These are phyloP conservation scores for Tubosaeta sp. DNA, from an alignment of 768 basidiomycete species.

Conservation along the genomic window DNA sequence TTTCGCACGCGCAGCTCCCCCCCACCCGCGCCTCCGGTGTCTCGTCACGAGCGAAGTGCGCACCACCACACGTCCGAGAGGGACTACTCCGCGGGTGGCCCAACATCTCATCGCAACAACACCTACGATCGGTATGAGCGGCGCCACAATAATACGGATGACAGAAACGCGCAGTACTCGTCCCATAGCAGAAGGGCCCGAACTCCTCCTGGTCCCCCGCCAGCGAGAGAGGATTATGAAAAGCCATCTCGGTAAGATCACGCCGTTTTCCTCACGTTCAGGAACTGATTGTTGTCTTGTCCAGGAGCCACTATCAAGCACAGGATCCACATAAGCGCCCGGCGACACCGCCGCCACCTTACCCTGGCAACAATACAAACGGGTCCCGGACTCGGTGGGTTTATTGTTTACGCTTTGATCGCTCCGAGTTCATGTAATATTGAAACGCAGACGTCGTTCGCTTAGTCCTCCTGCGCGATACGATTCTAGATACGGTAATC, in stretches of 20 bases:
- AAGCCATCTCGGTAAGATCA: conserved; percentile 51
- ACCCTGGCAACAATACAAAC: conserved; percentile 41
- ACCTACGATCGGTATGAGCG: conserved; percentile 62
- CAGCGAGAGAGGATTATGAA: conserved; percentile 61
- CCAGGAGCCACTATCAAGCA: conserved; percentile 14
- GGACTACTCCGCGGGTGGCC: conserved; percentile 46
- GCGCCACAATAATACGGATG: conserved; percentile 40
- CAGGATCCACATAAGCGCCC: conserved; percentile 46
- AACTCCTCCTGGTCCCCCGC: conserved; percentile 52
- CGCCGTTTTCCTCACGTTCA: not conserved
- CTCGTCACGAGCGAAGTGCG: conserved; percentile 50
- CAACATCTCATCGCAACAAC: conserved; percentile 39
- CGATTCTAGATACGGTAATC: conserved; percentile 50
- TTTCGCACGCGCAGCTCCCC: conserved; percentile 54
- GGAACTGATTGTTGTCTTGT: not conserved
- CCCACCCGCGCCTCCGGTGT: conserved; percentile 40
- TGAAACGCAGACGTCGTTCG: conserved; percentile 57
- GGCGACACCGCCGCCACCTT: conserved; percentile 50
- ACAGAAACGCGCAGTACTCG: conserved; percentile 40
- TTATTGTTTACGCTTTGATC: not conserved
- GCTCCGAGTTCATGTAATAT: not conserved
- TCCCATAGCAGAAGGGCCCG: conserved; percentile 46
- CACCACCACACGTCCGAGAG: conserved; percentile 29
- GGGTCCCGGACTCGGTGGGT: conserved; percentile 41
- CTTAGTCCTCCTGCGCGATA: conserved; percentile 59